These are phyloP conservation scores for Wolfiporia cocos DNA, from an alignment of 1,284 basidiomycete genomes.

Conservation along the genomic window DNA sequence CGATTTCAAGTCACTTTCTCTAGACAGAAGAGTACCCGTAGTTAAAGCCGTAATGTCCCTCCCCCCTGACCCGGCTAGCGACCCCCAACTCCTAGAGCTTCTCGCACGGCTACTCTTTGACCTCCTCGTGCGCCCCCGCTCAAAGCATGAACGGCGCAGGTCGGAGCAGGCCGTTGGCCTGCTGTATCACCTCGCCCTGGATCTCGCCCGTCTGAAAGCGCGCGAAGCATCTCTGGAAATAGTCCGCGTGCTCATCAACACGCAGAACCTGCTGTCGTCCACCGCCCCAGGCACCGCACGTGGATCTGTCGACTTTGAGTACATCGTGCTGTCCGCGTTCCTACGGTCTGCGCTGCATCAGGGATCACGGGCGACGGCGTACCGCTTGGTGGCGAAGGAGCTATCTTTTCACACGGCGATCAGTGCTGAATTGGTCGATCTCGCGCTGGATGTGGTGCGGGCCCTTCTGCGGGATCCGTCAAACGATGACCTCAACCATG, in stretches of 20 bases:
- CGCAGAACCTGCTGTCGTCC: slow-evolving; percentile 29
- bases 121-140: neutral
- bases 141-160: neutral
- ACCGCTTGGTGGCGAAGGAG: slow-evolving; percentile 25
- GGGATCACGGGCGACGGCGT: slow-evolving; percentile 39
- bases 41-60: neutral
- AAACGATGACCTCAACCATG: slow-evolving; percentile 10
- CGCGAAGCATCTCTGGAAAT: slow-evolving; percentile 15
- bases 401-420: slow-evolving; percentile 5
- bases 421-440: slow-evolving; percentile 8
- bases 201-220: slow-evolving; percentile 10
- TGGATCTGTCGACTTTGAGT: slow-evolving; percentile 30
- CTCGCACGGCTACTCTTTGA: slow-evolving; percentile 1
- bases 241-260: slow-evolving; percentile 28
- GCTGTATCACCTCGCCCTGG: slow-evolving; percentile 4
- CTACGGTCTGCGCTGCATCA: slow-evolving; percentile 43
- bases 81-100: slow-evolving; percentile 1
- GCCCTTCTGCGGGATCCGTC: slow-evolving; percentile 14
- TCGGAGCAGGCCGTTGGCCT: neutral
- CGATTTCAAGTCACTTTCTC: neutral
- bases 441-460: slow-evolving; percentile 11
- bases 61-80: neutral
- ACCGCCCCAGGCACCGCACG: slow-evolving; percentile 30
- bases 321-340: slow-evolving; percentile 39
- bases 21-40: neutral